A percentile compares a stretch with the other conserved stretches of the same genome.
Evolutionary conservation across 768 basidiomycete species (phyloP).

Genomic region (Tephrocybe sp.): DNA sequence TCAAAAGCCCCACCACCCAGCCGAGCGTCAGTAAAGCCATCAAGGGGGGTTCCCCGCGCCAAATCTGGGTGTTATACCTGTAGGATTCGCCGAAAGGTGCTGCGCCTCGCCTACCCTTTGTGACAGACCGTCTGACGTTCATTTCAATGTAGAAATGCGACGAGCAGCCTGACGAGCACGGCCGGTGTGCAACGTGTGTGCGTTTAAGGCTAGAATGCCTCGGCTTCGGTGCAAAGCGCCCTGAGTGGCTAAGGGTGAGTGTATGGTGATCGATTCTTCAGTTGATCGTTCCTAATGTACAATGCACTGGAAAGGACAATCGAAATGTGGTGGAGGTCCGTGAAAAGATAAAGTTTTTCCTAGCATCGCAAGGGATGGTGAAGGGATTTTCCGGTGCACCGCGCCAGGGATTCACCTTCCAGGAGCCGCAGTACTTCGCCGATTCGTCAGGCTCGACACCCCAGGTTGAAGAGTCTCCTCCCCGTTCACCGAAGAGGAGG

Average conservation of each 20-base stretch:
- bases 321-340: constrained; percentile 10
- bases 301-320: not conserved
- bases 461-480: not conserved
- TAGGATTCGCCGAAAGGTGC: constrained; percentile 81
- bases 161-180: constrained; percentile 62
- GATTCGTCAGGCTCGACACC: not conserved
- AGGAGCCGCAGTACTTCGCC: constrained; percentile 5
- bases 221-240: constrained; percentile 83
- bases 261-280: constrained; percentile 6
- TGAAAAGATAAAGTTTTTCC: constrained; percentile 12
- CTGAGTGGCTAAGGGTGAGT: constrained; percentile 80
- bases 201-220: constrained; percentile 81
- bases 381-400: constrained; percentile 10
- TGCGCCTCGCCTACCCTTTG: not conserved
- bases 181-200: constrained; percentile 72
- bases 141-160: constrained; percentile 71
- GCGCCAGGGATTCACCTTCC: constrained; percentile 1
- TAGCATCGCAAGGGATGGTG: constrained; percentile 13
- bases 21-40: not conserved
- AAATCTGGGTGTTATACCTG: constrained; percentile 91
- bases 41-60: constrained; percentile 42
- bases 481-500: not conserved
- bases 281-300: constrained; percentile 8
- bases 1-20: not conserved
- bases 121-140: constrained; percentile 15